These are phyloP conservation scores for Mycena crocata DNA, from an alignment of 768 basidiomycete species.

Conservation along the genomic window DNA sequence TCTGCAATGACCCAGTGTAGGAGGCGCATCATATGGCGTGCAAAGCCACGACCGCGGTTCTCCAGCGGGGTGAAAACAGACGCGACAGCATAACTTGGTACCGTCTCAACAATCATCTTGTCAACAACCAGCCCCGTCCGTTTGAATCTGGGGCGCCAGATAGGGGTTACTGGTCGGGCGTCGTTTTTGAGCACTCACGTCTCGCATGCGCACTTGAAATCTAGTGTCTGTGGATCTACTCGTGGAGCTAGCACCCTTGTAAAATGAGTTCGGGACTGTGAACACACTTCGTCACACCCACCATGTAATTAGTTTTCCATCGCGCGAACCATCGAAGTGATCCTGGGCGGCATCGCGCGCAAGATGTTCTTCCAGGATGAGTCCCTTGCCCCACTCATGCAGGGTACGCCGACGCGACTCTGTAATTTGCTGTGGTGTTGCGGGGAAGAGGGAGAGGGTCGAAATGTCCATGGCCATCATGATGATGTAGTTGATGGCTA, in stretches of 20 bases:
- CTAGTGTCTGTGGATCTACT: slow-evolving; percentile 58
- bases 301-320: slow-evolving; percentile 65
- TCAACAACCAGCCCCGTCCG: slow-evolving; percentile 45
- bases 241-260: slow-evolving; percentile 40
- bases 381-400: slow-evolving; percentile 56
- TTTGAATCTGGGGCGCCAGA: slow-evolving; percentile 38
- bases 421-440: slow-evolving; percentile 58
- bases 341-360: slow-evolving; percentile 54
- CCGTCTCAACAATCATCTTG: slow-evolving; percentile 40
- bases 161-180: background rate
- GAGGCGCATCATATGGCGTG: slow-evolving; percentile 72
- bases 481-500: too few species aligned
- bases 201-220: slow-evolving; percentile 72
- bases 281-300: slow-evolving; percentile 38
- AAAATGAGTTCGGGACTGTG: too few species aligned
- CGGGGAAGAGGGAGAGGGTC: slow-evolving; percentile 57
- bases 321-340: slow-evolving; percentile 53
- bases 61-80: slow-evolving; percentile 65
- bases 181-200: slow-evolving; percentile 55
- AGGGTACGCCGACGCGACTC: slow-evolving; percentile 54
- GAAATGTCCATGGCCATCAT: slow-evolving; percentile 43
- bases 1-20: slow-evolving; percentile 67
- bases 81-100: slow-evolving; percentile 63
- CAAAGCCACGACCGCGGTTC: slow-evolving; percentile 68
- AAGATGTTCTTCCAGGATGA: slow-evolving; percentile 59